Conservation (phyloP, 495 filamentous ascomycete genomes). For the Wilcoxina mikolae region DNA sequence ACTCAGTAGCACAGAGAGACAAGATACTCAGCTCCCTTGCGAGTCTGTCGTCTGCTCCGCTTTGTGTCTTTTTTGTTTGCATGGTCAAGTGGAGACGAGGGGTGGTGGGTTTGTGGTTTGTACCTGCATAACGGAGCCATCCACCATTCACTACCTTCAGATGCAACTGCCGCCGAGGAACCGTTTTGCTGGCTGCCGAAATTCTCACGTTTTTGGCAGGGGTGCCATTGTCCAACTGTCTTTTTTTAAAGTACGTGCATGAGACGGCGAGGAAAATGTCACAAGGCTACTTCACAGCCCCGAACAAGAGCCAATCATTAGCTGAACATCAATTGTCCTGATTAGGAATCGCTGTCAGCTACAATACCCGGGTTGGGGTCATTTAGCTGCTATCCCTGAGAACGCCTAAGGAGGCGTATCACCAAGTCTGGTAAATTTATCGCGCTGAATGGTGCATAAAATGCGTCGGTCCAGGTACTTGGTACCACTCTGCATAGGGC, state of each 20-base stretch:
- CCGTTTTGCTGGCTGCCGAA: neutral
- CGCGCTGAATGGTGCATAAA: no score
- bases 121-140: conserved; percentile 2
- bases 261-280: neutral
- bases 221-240: neutral
- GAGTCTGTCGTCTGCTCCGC: neutral
- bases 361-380: neutral
- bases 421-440: neutral
- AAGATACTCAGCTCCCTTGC: neutral
- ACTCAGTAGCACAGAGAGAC: neutral
- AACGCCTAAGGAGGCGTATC: conserved; percentile 4
- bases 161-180: neutral
- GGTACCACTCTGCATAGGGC: conserved; percentile 5
- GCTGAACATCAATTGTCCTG: neutral
- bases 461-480: conserved; percentile 1
- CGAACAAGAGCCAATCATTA: neutral
- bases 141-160: neutral
- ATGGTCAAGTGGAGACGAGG: neutral
- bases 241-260: neutral
- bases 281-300: conserved; percentile 7
- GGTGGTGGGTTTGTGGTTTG: no score
- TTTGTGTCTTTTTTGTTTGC: neutral
- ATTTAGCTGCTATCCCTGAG: neutral
- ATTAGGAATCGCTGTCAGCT: neutral
- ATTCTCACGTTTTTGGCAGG: neutral